Percentiles rank a stretch among this genome's conserved stretches.
Conservation (phyloP, 495 filamentous ascomycete genomes). For the Aeminium ludgeri region DNA sequence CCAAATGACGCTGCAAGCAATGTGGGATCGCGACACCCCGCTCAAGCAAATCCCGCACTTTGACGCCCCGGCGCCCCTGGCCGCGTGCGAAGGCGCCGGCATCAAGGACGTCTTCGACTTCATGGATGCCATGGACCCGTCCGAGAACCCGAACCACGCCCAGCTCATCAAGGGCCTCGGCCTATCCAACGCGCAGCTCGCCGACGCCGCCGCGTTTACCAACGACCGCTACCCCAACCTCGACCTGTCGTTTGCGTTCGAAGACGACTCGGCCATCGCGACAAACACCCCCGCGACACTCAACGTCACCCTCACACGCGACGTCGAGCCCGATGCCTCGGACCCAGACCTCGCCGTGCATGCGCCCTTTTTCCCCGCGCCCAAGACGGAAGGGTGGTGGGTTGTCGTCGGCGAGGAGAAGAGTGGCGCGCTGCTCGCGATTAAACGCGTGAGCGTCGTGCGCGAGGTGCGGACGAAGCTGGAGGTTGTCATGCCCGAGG, state of each 20-base stretch:
- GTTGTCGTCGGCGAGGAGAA: conserved; percentile 79
- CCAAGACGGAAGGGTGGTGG: conserved; percentile 98
- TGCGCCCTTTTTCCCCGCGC: conserved; percentile 81
- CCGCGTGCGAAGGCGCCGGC: conserved; percentile 61
- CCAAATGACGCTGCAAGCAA: conserved; percentile 96
- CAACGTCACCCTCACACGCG: conserved; percentile 72
- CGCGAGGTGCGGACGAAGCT: conserved; percentile 58
- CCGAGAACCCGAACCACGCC: conserved; percentile 65
- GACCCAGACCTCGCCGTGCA: conserved; percentile 76
- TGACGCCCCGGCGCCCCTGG: conserved; percentile 60
- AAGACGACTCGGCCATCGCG: conserved; percentile 60
- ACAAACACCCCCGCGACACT: conserved; percentile 70
- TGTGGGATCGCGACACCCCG: conserved; percentile 96
- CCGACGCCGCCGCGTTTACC: conserved; percentile 85
- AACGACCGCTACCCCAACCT: conserved; percentile 91
- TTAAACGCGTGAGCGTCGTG: conserved; percentile 85
- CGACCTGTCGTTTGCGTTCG: conserved; percentile 72
- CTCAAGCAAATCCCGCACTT: conserved; percentile 98
- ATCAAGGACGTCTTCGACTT: conserved; percentile 93
- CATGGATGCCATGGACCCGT: conserved; percentile 95
- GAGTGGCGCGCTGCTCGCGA: conserved; percentile 69
- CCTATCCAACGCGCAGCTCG: conserved; percentile 65
- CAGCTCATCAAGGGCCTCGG: conserved; percentile 58
- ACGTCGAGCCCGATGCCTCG: conserved; percentile 50
- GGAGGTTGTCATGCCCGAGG: conserved; percentile 73